These are phyloP conservation scores for Phialocephala sp. DNA, from an alignment of 2,329 filamentous ascomycete species.

Conservation along the genomic window DNA sequence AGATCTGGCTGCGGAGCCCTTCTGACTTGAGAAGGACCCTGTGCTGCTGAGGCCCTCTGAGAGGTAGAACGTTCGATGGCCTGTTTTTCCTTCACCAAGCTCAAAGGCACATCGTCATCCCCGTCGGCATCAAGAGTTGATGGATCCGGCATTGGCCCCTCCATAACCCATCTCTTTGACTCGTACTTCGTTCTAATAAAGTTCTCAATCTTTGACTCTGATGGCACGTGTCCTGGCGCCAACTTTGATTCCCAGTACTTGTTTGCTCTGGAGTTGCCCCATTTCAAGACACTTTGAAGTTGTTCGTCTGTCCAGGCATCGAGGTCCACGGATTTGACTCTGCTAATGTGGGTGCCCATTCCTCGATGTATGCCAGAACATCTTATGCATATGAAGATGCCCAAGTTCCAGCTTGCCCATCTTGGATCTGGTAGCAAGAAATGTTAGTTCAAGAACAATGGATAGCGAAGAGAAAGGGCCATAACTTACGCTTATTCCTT, in stretches of 20 bases:
- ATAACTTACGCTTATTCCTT: constrained; percentile 86
- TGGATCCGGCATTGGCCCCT: constrained; percentile 93
- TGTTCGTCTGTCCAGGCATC: constrained; percentile 99
- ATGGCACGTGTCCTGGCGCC: constrained; percentile 87
- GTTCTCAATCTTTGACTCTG: constrained; percentile 98
- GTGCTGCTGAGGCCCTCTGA: constrained; percentile 40
- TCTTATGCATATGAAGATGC: constrained; percentile 96
- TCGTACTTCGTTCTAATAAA: constrained; percentile 99
- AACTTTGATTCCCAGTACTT: constrained; percentile 99
- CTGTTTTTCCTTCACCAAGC: constrained; percentile 70
- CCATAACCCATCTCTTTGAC: constrained; percentile 99
- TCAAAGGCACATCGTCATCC: constrained; percentile 78
- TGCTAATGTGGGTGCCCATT: constrained; percentile 98
- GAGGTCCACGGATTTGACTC: constrained; percentile 97
- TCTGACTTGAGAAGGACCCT: constrained; percentile 40
- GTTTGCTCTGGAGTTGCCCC: constrained; percentile 96
- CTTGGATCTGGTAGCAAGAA: constrained; percentile 72
- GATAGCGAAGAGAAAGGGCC: neutral
- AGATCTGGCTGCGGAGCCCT: constrained; percentile 71
- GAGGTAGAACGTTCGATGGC: constrained; percentile 58
- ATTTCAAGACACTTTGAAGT: constrained; percentile 88
- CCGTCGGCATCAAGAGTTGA: constrained; percentile 80
- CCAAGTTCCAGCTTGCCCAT: constrained; percentile 99
- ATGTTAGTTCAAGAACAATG: constrained; percentile 3
- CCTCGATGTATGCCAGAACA: constrained; percentile 98